Percentiles rank a stretch among this genome's conserved stretches.
Conservation (phyloP, 2,329 filamentous ascomycete species). For the Pseudogymnoascus sp. region DNA sequence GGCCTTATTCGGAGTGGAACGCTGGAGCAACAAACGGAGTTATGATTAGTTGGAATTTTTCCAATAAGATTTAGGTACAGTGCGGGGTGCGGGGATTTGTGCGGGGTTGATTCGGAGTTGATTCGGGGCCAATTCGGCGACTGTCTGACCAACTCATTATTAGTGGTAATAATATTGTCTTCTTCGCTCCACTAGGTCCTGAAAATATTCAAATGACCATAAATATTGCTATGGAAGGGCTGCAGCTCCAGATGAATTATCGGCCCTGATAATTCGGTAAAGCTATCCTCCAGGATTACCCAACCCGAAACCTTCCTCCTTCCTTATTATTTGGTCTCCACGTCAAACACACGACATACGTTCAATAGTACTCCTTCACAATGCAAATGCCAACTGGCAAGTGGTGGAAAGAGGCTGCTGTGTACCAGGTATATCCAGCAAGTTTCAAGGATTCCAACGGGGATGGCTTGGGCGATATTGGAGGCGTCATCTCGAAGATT, state of each 20-base stretch:
- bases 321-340: neutral
- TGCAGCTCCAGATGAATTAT: neutral
- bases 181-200: neutral
- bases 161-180: neutral
- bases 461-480: slow-evolving; percentile 53
- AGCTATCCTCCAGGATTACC: neutral
- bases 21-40: neutral
- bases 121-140: neutral
- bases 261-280: neutral
- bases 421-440: slow-evolving; percentile 52
- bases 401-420: slow-evolving; percentile 50
- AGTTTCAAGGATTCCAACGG: slow-evolving; percentile 50
- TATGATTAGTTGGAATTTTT: neutral
- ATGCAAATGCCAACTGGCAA: slow-evolving; percentile 10
- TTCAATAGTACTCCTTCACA: neutral
- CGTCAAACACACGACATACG: too few relatives aligned
- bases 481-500: slow-evolving; percentile 52
- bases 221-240: neutral
- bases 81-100: neutral
- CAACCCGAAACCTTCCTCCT: neutral
- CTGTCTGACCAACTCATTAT: neutral
- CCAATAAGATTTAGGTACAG: neutral
- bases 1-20: neutral
- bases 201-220: neutral
- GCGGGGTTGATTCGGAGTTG: slow-evolving; percentile 1